These are phyloP conservation scores for Pezicula rhizophila DNA, from an alignment of 2,329 filamentous ascomycete species.

Conservation along the genomic window DNA sequence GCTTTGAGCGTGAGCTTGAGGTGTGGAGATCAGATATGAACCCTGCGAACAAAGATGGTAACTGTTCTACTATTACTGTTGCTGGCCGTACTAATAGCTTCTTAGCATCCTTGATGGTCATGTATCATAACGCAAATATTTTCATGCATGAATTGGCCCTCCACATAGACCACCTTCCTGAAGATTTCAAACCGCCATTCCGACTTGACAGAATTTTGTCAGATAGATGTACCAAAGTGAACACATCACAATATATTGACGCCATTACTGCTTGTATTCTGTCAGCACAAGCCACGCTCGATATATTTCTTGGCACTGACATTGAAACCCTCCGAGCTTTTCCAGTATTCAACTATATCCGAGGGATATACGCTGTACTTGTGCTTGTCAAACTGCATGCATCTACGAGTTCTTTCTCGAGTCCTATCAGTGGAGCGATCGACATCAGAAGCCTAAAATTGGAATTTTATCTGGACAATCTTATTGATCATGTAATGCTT, in stretches of 20 bases:
- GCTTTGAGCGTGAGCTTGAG: conserved; percentile 43
- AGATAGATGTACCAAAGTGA: conserved; percentile 10
- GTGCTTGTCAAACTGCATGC: conserved; percentile 52
- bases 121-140: conserved; percentile 43
- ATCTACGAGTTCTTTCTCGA: conserved; percentile 52
- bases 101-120: conserved; percentile 20
- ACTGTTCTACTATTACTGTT: conserved; percentile 3
- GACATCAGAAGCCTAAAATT: conserved; percentile 55
- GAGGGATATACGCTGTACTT: conserved; percentile 44
- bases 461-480: conserved; percentile 56
- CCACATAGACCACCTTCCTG: conserved; percentile 44
- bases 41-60: neutral
- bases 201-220: conserved; percentile 18
- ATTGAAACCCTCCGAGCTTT: conserved; percentile 36
- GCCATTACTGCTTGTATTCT: conserved; percentile 42
- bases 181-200: conserved; percentile 35
- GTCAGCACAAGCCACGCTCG: conserved; percentile 43
- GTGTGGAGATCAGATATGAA: conserved; percentile 34
- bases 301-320: conserved; percentile 40
- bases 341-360: conserved; percentile 42
- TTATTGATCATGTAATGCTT: conserved; percentile 61
- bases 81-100: neutral
- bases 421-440: conserved; percentile 60
- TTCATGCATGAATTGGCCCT: conserved; percentile 53
- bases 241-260: conserved; percentile 39